Evolutionary conservation across 2,329 filamentous ascomycete species (phyloP), one percentile per base, ranked within the genome.

Genomic region (Raffaelea arxii): DNA sequence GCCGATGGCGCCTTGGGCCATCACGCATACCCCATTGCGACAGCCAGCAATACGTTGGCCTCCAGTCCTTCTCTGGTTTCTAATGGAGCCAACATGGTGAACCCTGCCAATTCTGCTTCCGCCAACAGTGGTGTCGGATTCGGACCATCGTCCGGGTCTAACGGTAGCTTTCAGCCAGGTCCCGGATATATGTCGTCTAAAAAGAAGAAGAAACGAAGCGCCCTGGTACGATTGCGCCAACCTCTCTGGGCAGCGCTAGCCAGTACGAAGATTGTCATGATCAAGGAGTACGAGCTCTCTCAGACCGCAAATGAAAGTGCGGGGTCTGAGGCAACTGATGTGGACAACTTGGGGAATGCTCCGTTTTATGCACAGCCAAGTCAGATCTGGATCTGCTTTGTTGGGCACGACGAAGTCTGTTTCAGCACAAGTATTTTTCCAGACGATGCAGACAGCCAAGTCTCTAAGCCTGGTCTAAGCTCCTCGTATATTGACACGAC

Each of bases 231-330:
- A 63, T 86, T 88, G 62, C 82, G 88, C 60, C 90, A 96, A 67
- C 90, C 90, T 42, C 78, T 96, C 54, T 96, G 90, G 90, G 88
- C 90, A 53, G 90, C 90, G 41, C 77, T 96, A 56, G 90, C 90
- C 44, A 95, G 88, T 67, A 95, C 90, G 60, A 96, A 96, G 73
- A 90, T 96, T 62, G 91, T 92, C 57, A 88, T 95, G 67, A 82
- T 94, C 60, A 92, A 94, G 68, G 90, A 89, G 65, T 86, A 87
- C 56, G 84, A 89, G 66, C 78, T 94, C 61, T 91, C 86, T 54
- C 81, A 86, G 61, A 80, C 82, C 48, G 77, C 83, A 50, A 78
- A 78, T 46, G 85, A 89, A 65, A 83, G 81, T 43, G 79, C 77
- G 25, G 83, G 83, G 58, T 81, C 84, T 54, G 83, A 86, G 60